These are phyloP conservation scores for Leccinum pellstonianum DNA, from an alignment of 768 basidiomycete genomes.

Conservation along the genomic window DNA sequence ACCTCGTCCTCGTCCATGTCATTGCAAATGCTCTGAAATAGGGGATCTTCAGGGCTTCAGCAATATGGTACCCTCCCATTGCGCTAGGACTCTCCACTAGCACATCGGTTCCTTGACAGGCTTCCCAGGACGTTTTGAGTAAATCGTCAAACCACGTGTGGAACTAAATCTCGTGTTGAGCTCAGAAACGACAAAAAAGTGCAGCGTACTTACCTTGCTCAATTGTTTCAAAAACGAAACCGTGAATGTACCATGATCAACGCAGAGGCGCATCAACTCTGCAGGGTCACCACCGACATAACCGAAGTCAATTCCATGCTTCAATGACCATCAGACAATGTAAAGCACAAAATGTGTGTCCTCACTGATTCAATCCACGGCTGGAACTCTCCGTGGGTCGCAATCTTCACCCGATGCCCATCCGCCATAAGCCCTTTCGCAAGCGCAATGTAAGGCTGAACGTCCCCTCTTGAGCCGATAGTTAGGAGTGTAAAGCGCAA, in stretches of 20 bases:
- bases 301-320: constrained; percentile 97
- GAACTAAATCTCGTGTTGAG: constrained; percentile 53
- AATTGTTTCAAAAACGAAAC: constrained; percentile 93
- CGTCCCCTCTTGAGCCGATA: constrained; percentile 95
- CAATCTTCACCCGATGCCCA: constrained; percentile 87
- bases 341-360: constrained; percentile 11
- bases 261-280: constrained; percentile 95
- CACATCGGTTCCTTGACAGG: constrained; percentile 92
- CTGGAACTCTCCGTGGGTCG: constrained; percentile 92
- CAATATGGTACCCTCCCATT: constrained; percentile 97
- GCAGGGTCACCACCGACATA: constrained; percentile 97
- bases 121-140: constrained; percentile 92
- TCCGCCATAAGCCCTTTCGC: constrained; percentile 89
- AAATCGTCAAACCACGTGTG: constrained; percentile 98
- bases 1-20: constrained; percentile 96
- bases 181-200: constrained; percentile 1
- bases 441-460: constrained; percentile 96
- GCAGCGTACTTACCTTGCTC: constrained; percentile 58
- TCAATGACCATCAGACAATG: constrained; percentile 8
- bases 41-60: constrained; percentile 89
- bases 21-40: constrained; percentile 97
- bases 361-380: constrained; percentile 94
- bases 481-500: constrained; percentile 93
- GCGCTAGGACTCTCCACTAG: constrained; percentile 95
- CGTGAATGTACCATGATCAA: constrained; percentile 97